Evolutionary conservation across 2,329 filamentous ascomycete genomes (phyloP), one percentile per base, ranked within the genome.

Genomic region (Fusarium fujikuroi): DNA sequence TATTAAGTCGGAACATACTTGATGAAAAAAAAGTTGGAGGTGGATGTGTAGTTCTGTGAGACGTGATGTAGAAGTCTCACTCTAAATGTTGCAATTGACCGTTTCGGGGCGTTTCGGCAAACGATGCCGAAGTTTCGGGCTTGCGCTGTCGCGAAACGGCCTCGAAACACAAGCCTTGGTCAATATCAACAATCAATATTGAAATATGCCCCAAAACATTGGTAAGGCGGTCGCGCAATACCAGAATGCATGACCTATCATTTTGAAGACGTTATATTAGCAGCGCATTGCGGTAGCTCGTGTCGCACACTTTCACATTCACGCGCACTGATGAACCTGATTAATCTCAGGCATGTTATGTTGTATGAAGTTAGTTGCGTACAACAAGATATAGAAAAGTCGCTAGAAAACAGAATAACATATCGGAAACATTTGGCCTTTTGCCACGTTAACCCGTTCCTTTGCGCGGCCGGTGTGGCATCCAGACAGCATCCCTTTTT

Each of bases 381-480:
- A 77, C 76, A 74, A 71, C 63, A 62, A 75, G 66, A 52, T 77
- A 77, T 76, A 75, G 66, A 77, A 76, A 76, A 73, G 46, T 53
- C 66, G 63, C 70, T 70, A 60, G 60, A 67, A 64, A 69, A 71
- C 47, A 70, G 56, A 70, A 64, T 30, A 66, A 68, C 49, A 50
- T 67, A 58, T 62, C 72, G 73, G 60, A 77, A 75, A 69, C 70
- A 73, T 46, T 68, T 65, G 61, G 42, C 56, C 61, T 69, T 54
- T 62, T 70, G 34, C 53, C 49, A 66, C 52, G 47, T 37, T 60
- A 59, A 52, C 43, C 66, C 44, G 58, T 60, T 69, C 58, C 53
- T 70, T 73, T 73, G 63, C 60, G 61, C 67, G 57, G 59, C 68
- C 69, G 66, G 43, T 63, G 63, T 70, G 59, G 60, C 74, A 77